Conservation (phyloP, 2,329 filamentous ascomycete genomes). For the Kalaharituber pfeilii region DNA sequence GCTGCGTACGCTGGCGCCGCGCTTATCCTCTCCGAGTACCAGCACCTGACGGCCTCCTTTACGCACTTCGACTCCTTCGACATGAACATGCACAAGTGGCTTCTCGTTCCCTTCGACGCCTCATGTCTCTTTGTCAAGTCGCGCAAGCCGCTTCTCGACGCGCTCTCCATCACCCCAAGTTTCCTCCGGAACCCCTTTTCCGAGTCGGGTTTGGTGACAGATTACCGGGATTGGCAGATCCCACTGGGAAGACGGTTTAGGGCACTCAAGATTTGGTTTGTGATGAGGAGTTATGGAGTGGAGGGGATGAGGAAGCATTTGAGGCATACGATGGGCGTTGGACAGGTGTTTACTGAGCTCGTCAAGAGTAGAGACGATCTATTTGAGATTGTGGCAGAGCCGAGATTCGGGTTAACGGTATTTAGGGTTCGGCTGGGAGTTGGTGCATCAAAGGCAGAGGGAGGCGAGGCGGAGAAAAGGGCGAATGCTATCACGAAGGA, state of each 20-base stretch:
- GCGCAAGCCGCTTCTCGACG: conserved; percentile 57
- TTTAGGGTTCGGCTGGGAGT: conserved; percentile 42
- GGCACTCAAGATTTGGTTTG: conserved; percentile 87
- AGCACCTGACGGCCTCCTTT: conserved; percentile 46
- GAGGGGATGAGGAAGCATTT: conserved; percentile 59
- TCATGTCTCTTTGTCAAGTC: conserved; percentile 65
- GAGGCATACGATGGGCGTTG: conserved; percentile 47
- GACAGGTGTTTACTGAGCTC: conserved; percentile 50
- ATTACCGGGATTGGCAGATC: conserved; percentile 96
- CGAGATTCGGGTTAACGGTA: conserved; percentile 63
- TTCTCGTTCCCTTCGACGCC: conserved; percentile 80
- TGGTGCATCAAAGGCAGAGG: conserved; percentile 7
- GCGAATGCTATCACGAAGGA: conserved; percentile 52
- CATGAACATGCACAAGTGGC: conserved; percentile 96
- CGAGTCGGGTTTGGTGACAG: conserved; percentile 69
- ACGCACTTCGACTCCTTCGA: conserved; percentile 70
- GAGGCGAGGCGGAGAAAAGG: conserved; percentile 29
- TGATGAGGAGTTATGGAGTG: conserved; percentile 66
- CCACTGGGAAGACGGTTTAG: conserved; percentile 79
- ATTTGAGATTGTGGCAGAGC: conserved; percentile 57
- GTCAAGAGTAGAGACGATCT: conserved; percentile 45
- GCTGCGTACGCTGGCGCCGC: conserved; percentile 82
- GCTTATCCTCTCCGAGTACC: conserved; percentile 64
- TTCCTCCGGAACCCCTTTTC: conserved; percentile 72
- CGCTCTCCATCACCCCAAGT: conserved; percentile 59